phyloP scores from a whole-genome alignment of 805 yeast species.

The Pichia californica region DNA sequence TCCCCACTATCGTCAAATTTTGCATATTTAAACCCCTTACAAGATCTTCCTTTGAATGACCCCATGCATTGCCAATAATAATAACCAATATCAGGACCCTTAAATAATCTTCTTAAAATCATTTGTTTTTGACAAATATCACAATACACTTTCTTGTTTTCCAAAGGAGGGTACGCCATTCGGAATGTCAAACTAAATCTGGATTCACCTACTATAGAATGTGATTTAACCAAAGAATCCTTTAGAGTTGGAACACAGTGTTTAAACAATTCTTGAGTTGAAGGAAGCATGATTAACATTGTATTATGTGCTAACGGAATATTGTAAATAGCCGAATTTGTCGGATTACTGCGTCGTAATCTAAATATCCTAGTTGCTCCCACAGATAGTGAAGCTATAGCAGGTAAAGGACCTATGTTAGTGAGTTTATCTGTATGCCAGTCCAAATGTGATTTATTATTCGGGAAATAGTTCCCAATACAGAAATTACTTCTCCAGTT shows the following conservation, averaged over 20 bases:
- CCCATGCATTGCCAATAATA: constrained; percentile 65
- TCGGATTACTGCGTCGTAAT: constrained; percentile 34
- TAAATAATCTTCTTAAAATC: constrained; percentile 52
- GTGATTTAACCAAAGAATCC: constrained; percentile 31
- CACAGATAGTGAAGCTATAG: constrained; percentile 58
- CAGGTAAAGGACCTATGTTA: constrained; percentile 64
- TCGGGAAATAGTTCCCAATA: constrained; percentile 50
- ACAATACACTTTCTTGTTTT: constrained; percentile 37
- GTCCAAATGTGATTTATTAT: constrained; percentile 47
- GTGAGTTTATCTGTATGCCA: constrained; percentile 76
- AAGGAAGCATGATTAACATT: constrained; percentile 66
- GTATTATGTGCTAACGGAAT: constrained; percentile 68
- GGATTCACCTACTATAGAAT: constrained; percentile 41
- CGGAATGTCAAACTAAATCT: constrained; percentile 66
- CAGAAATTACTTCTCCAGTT: constrained; percentile 51
- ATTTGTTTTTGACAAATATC: constrained; percentile 35
- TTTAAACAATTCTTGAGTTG: constrained; percentile 69
- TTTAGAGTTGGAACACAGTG: constrained; percentile 52
- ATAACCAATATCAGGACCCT: constrained; percentile 40
- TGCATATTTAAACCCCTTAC: constrained; percentile 47
- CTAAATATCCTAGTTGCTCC: constrained; percentile 70
- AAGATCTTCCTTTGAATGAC: constrained; percentile 36
- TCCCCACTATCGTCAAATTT: constrained; percentile 30
- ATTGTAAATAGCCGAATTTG: constrained; percentile 33
- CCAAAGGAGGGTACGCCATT: constrained; percentile 37